Conservation (phyloP, 441 rosid genomes). For the Populus hybrid region DNA sequence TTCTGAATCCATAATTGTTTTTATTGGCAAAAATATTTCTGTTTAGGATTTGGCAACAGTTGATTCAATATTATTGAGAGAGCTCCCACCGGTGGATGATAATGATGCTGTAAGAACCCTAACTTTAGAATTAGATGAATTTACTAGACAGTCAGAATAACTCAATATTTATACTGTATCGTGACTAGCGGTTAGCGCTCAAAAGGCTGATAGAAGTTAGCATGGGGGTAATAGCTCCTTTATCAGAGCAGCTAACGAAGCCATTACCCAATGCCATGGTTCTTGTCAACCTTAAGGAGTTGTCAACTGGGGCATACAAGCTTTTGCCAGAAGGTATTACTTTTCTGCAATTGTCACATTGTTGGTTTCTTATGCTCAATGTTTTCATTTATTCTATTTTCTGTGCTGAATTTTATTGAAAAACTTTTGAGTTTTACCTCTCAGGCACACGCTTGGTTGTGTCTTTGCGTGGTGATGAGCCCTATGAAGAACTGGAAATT, state of each 20-base stretch:
- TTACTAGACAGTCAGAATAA: conserved; percentile 15
- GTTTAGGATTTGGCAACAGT: conserved; percentile 81
- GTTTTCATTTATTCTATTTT: conserved; percentile 4
- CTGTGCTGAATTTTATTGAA: background rate
- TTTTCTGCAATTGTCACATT: conserved; percentile 8
- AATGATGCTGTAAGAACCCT: conserved; percentile 63
- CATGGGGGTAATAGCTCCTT: conserved; percentile 87
- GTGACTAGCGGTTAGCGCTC: conserved; percentile 82
- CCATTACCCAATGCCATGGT: conserved; percentile 90
- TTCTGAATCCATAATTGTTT: background rate
- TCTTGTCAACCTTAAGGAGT: conserved; percentile 86
- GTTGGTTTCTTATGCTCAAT: conserved; percentile 3
- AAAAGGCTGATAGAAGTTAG: conserved; percentile 85
- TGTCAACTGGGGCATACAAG: conserved; percentile 80
- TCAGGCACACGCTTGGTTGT: conserved; percentile 88
- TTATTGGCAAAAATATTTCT: conserved; percentile 21
- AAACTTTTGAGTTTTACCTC: conserved; percentile 13
- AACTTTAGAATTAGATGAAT: conserved; percentile 7
- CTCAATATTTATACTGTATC: conserved; percentile 14
- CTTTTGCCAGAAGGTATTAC: conserved; percentile 85
- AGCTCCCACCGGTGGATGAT: conserved; percentile 85
- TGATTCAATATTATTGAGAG: conserved; percentile 71
- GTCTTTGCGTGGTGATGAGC: conserved; percentile 79
- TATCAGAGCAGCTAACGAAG: conserved; percentile 91
- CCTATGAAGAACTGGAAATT: conserved; percentile 68